Evolutionary conservation across 352 stramenopile genomes (phyloP).

Genomic region (Phytopythium montanum): DNA sequence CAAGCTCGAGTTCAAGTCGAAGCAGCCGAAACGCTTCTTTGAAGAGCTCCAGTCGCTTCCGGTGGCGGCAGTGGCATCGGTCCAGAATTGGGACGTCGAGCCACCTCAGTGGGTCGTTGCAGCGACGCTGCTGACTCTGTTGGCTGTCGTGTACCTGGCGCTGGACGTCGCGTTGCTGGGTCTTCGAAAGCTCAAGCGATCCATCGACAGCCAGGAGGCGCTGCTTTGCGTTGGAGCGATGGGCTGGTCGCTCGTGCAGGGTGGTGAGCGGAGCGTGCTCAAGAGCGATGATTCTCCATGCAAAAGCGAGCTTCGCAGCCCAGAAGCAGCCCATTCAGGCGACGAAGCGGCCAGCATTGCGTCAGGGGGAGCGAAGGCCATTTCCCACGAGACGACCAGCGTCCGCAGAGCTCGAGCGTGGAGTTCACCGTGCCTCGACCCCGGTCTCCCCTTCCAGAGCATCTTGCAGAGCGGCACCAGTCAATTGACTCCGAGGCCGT

Average conservation of each 20-base stretch:
- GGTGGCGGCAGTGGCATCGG: not conserved
- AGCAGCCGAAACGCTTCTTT: not conserved
- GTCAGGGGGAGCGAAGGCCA: no score
- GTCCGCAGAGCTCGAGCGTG: not conserved
- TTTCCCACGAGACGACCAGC: no score
- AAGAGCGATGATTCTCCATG: not conserved
- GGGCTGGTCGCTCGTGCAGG: not conserved
- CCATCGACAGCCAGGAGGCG: not conserved
- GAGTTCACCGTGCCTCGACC: not conserved
- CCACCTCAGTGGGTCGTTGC: conserved; percentile 15
- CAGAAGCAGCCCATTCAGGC: not conserved
- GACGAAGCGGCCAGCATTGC: not conserved
- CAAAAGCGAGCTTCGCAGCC: not conserved
- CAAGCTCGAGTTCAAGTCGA: not conserved
- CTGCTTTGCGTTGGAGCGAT: not conserved
- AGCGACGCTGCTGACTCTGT: conserved; percentile 17
- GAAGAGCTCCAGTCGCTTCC: not conserved
- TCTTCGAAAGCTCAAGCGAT: conserved; percentile 2
- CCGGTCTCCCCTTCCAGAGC: not conserved
- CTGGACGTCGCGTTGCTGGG: conserved; percentile 17
- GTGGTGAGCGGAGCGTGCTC: not conserved
- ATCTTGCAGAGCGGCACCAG: not conserved
- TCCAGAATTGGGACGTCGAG: not conserved
- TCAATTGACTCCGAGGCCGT: not conserved
- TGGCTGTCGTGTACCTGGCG: conserved; percentile 22